A percentile compares a stretch with the other conserved stretches of the same genome.
Conservation (phyloP, 2,329 filamentous ascomycete species). For the Cladophialophora chaetospira region DNA sequence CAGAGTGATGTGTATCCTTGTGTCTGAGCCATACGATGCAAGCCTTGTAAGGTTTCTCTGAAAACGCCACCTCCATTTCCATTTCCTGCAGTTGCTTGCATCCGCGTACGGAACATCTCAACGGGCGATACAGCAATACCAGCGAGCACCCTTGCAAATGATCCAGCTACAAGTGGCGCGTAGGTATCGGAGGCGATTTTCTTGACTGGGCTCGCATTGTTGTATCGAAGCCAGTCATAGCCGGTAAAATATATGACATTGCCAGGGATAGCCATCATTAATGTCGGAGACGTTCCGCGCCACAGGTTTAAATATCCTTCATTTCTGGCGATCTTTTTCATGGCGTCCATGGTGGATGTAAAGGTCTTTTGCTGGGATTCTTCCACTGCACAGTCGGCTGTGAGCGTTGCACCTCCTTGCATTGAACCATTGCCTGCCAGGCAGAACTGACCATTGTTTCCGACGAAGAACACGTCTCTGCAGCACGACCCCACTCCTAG, state of each 20-base stretch:
- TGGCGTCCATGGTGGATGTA: slow-evolving; percentile 85
- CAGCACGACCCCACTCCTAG: slow-evolving; percentile 94
- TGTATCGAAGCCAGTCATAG: slow-evolving; percentile 89
- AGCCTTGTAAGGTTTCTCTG: slow-evolving; percentile 71
- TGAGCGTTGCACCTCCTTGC: slow-evolving; percentile 49
- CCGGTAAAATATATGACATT: slow-evolving; percentile 99
- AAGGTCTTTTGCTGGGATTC: slow-evolving; percentile 81
- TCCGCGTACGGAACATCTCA: slow-evolving; percentile 88
- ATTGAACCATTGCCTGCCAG: slow-evolving; percentile 60
- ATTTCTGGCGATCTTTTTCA: slow-evolving; percentile 92
- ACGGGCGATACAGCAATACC: slow-evolving; percentile 84
- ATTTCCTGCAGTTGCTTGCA: slow-evolving; percentile 71
- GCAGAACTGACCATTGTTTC: slow-evolving; percentile 79
- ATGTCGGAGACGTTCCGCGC: slow-evolving; percentile 89
- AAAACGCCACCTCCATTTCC: slow-evolving; percentile 65
- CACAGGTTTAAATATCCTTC: slow-evolving; percentile 86
- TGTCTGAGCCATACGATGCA: slow-evolving; percentile 75
- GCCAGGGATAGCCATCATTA: slow-evolving; percentile 89
- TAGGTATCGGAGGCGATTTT: slow-evolving; percentile 66
- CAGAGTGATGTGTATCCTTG: slow-evolving; percentile 83
- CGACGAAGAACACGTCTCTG: slow-evolving; percentile 94
- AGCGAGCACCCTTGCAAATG: slow-evolving; percentile 74
- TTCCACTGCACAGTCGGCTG: slow-evolving; percentile 79
- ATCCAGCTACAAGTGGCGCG: slow-evolving; percentile 77
- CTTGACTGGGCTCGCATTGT: slow-evolving; percentile 70